These are phyloP conservation scores for Chenopodium suecicum DNA, from an alignment of 148 eudicot species.

Conservation along the genomic window DNA sequence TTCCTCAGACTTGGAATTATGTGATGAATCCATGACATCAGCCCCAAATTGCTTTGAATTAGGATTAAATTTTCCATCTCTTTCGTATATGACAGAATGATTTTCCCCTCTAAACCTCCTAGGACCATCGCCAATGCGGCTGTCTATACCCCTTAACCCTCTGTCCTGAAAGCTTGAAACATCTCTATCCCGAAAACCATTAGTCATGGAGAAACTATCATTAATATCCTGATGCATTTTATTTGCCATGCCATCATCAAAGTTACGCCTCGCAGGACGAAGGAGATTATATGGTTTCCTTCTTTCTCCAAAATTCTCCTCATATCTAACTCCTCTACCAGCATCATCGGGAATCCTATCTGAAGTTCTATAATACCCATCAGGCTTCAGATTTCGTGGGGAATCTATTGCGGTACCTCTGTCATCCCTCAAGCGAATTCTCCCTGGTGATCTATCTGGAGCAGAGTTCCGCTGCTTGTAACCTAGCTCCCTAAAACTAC, in stretches of 20 bases:
- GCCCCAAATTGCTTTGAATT: slow-evolving; percentile 28
- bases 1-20: slow-evolving; percentile 25
- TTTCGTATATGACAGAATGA: slow-evolving; percentile 20
- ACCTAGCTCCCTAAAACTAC: slow-evolving; percentile 31
- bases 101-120: slow-evolving; percentile 39
- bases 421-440: slow-evolving; percentile 30
- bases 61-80: slow-evolving; percentile 29
- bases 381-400: slow-evolving; percentile 27
- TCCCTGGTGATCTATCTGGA: slow-evolving; percentile 35
- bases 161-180: slow-evolving; percentile 36
- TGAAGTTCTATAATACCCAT: slow-evolving; percentile 26
- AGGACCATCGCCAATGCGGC: slow-evolving; percentile 31
- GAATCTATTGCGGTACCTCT: slow-evolving; percentile 17
- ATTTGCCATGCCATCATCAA: slow-evolving; percentile 31
- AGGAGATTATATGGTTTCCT: slow-evolving; percentile 28
- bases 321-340: slow-evolving; percentile 34
- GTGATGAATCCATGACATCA: slow-evolving; percentile 31
- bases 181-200: slow-evolving; percentile 32
- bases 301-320: slow-evolving; percentile 35
- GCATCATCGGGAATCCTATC: slow-evolving; percentile 32
- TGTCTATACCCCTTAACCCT: slow-evolving; percentile 32
- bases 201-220: slow-evolving; percentile 26
- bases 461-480: slow-evolving; percentile 30
- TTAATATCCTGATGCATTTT: slow-evolving; percentile 29
- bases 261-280: slow-evolving; percentile 27